Evolutionary conservation across 192 early-diverging fungal species (phyloP), one percentile per base, ranked within the genome.

Genomic region (Chytriomyces hyalinus): DNA sequence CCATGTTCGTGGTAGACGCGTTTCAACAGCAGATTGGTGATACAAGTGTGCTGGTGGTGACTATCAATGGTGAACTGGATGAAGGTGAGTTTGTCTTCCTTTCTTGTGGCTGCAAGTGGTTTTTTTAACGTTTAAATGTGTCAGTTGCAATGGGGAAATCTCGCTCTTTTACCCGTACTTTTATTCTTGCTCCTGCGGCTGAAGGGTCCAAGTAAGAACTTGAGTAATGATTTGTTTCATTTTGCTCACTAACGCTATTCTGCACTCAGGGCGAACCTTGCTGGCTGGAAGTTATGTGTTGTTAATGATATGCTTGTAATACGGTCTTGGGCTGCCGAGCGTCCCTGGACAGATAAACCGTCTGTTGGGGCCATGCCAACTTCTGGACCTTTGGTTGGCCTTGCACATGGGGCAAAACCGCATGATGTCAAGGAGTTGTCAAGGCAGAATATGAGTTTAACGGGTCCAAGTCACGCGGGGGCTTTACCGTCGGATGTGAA

Each of bases 61-160:
- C 69, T 26, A 57, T 84, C n/a, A 80, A 86, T 43, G 84, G 84
- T 9, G 80, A 81, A 62, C 81, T 86, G 28, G 43, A 59, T 44
- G 82, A 81, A 77, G 79, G 82, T 83, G 46, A 17, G 70, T 49
- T 47, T 65, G 13, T 22, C 47, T 49, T n/a, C n/a, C 49, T 17
- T 53, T 22, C 57, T 50, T 70, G 17, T 49, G 15, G 15, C 24
- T 8, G 11, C n/a, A 8, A 9, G 7, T 22, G 20, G n/a, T 45
- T 64, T 48, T 36, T 15, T 46, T 7, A 17, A 45, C 70, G 49
- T 1, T 24, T 61, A 20, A 70, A 10, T 48, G 11, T 67, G 20
- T 17, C 24, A 78, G 76, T 81, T 61, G 9, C 63, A 66, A 28
- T 70, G 5, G 8, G 20, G 5, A 74, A 43, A n/a, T 28, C 15